Base-by-base conservation (phyloP, 2,329 filamentous ascomycete genomes). In the Domatiomyces catenatus region DNA sequence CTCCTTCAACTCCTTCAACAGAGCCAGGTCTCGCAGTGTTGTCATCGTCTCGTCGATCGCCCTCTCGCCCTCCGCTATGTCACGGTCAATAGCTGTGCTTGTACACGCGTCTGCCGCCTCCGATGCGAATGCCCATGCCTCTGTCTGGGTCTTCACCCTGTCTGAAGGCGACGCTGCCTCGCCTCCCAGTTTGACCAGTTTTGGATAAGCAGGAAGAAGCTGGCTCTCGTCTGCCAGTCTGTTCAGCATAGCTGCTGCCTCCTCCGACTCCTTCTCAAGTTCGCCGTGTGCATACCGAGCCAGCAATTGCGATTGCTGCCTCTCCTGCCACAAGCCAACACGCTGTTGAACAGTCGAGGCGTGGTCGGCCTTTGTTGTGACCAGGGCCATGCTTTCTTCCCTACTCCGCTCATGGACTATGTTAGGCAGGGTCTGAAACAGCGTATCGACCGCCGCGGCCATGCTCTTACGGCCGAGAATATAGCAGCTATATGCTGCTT, bases 171-270 rank as follows among this genome's bases (percentile, higher is more conserved):
- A n/a, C n/a, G n/a, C n/a, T n/a, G 47, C 52, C 8, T 20, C 51
- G 48, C 19, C 49, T 44, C 51, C 52, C 22, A 50, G 52, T n/a
- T 47, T 43, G 18, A 48, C 50, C 4, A 54, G 51, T 4, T 54
- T 48, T 5, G 55, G 55, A 50, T 54, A 59, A 2, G 54, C 50
- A 20, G 51, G 56, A 2, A 60, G 54, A 10, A 60, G 50, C 26
- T 60, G 58, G 46, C 58, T 60, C 42, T 60, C 58, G 24, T 60
- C 57, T 43, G 54, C 50, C 18, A 59, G 52, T 36, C 54, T 47
- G 17, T 54, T 52, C 12, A 60, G 52, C 36, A 54, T 52, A 26
- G 54, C 52, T 22, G 50, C 44, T 3, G 52, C 52, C 6, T 20
- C 43, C 2, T 28, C 17, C 10, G 46, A 32, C 17, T 58, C 53